phyloP scores from a whole-genome alignment of 495 filamentous ascomycete genomes.

The Apodospora peruviana region DNA sequence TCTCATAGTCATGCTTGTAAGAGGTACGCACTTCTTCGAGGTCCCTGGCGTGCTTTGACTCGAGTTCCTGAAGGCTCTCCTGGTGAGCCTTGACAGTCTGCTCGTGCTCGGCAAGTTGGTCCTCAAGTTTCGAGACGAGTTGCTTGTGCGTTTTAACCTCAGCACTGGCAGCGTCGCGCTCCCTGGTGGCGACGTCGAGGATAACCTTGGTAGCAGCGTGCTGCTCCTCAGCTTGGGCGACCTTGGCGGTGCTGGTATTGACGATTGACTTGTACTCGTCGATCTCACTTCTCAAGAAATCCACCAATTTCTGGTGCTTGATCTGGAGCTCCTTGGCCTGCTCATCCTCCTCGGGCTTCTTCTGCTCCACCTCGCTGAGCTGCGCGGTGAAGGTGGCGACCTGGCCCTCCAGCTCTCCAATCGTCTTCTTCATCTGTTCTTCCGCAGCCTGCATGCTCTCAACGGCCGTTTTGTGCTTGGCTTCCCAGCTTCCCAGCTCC shows the following conservation, averaged over 20 bases:
- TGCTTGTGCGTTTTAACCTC: constrained; percentile 47
- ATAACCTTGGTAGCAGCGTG: constrained; percentile 55
- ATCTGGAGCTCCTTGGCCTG: constrained; percentile 29
- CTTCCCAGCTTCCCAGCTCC: constrained; percentile 70
- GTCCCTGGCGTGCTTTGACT: constrained; percentile 38
- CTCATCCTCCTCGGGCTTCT: constrained; percentile 26
- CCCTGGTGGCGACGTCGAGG: constrained; percentile 44
- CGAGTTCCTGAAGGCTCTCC: constrained; percentile 38
- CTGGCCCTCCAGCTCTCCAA: constrained; percentile 63
- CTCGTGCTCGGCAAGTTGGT: constrained; percentile 49
- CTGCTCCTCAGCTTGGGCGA: constrained; percentile 60
- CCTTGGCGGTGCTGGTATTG: constrained; percentile 54
- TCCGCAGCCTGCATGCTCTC: constrained; percentile 70
- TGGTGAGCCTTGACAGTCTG: constrained; percentile 44
- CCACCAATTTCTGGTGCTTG: constrained; percentile 61
- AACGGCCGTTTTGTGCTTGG: constrained; percentile 64
- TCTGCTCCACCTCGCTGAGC: constrained; percentile 25
- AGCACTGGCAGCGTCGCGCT: constrained; percentile 36
- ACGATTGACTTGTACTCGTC: constrained; percentile 72
- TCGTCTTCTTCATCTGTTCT: constrained; percentile 62
- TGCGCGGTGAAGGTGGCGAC: constrained; percentile 33
- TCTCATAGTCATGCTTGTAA: constrained; percentile 35
- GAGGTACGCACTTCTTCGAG: constrained; percentile 43
- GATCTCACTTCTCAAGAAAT: constrained; percentile 65
- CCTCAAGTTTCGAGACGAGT: constrained; percentile 52